phyloP scores from a whole-genome alignment of 805 yeast genomes.

The Candida alai region DNA sequence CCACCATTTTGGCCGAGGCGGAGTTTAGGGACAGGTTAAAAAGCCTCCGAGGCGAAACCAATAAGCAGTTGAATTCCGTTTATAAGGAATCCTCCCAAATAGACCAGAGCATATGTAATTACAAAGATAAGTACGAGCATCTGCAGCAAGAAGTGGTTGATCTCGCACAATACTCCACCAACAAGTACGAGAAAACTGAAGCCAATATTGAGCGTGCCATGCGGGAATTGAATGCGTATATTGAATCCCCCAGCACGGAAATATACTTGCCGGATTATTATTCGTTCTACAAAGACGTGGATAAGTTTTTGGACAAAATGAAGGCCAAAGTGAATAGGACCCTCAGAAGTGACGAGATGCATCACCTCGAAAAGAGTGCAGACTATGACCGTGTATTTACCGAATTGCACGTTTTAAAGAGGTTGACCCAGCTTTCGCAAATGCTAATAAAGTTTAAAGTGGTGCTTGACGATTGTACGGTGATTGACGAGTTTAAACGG shows the following conservation, averaged over 20 bases:
- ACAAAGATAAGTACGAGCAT: slow-evolving; percentile 1
- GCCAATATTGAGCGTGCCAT: slow-evolving; percentile 4
- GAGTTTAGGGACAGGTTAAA: slow-evolving; percentile 8
- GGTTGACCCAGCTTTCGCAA: slow-evolving; percentile 7
- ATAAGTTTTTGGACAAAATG: slow-evolving; percentile 1
- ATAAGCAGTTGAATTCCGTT: slow-evolving; percentile 2
- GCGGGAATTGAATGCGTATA: slow-evolving; percentile 1
- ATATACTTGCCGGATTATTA: slow-evolving; percentile 4
- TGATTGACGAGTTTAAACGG: slow-evolving; percentile 6
- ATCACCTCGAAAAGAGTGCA: too few species aligned
- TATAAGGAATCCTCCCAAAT: slow-evolving; percentile 7
- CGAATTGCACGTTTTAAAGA: slow-evolving; percentile 4
- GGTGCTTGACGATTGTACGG: slow-evolving; percentile 7
- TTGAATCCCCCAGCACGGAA: slow-evolving; percentile 2
- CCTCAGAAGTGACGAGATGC: background rate
- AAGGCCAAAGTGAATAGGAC: slow-evolving; percentile 2
- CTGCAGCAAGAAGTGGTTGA: too few species aligned
- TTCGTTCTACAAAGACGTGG: background rate
- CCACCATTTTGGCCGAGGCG: slow-evolving; percentile 7
- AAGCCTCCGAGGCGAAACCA: slow-evolving; percentile 2
- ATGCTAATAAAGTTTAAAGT: slow-evolving; percentile 5
- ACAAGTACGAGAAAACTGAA: slow-evolving; percentile 6
- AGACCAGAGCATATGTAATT: slow-evolving; percentile 2
- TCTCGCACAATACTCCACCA: background rate
- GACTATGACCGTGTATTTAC: background rate